Evolutionary conservation across 495 filamentous ascomycete species (phyloP), one percentile per base, ranked within the genome.

Genomic region (Penicillium angulare): DNA sequence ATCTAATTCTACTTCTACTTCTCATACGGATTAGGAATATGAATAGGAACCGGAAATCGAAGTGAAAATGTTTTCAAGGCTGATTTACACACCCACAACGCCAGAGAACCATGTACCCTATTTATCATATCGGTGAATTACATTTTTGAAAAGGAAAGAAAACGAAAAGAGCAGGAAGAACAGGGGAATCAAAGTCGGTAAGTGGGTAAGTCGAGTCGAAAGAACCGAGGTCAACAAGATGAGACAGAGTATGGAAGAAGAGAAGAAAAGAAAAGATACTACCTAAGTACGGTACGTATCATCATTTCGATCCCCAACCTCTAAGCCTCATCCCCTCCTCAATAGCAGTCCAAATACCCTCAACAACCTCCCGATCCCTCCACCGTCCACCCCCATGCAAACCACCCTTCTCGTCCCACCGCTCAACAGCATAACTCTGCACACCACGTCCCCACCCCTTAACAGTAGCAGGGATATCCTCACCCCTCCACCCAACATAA

Each of bases 341-440:
- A 56, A 98, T 87, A 10, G 79, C 77, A 56, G 86, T 86, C 93
- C 93, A 98, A 47, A 98, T 89, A 35, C 79, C 78, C 81, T 98
- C 93, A 27, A 96, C 90, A 33, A 96, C 85, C 74, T 98, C 93
- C 8, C 90, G 71, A 72, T 98, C 93, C 53, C 93, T 75, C 86
- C 91, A 97, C 47, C 93, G 76, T 32, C 86, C 85, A 38, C 72
- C 64, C 27, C 83, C 84, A 60, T 74, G 31, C 47, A 72, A 22
- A 39, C 78, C 65, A 57, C 75, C 53, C 58, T 73, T 75, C 54
- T 85, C 81, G 45, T 80, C 83, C 78, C 86, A 93, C 48, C 92
- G 88, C 60, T 97, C 92, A 3, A 98, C 79, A 26, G 77, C 72
- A 48, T 85, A 85, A 35, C 75, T 79, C 57, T 85, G 69, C 7